Evolutionary conservation across 495 filamentous ascomycete genomes (phyloP).

Genomic region (Daldinia vernicosa): DNA sequence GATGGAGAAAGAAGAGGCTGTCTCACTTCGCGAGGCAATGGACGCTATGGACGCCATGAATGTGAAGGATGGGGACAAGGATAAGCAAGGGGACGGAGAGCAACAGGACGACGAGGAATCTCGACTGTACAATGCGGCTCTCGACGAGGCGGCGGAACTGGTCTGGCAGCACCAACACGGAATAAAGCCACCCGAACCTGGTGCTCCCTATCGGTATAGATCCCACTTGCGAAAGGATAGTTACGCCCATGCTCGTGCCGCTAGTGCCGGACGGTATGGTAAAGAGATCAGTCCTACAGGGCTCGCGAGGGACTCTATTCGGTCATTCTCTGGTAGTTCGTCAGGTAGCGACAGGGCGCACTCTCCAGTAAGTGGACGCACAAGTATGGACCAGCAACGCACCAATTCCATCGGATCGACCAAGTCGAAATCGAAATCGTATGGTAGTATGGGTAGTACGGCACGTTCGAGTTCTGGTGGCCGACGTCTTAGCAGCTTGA

Average conservation of each 20-base stretch:
- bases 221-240: slow-evolving; percentile 68
- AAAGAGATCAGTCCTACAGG: slow-evolving; percentile 58
- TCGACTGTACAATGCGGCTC: slow-evolving; percentile 75
- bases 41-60: slow-evolving; percentile 74
- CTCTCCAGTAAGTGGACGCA: slow-evolving; percentile 38
- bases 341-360: slow-evolving; percentile 54
- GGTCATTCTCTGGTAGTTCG: slow-evolving; percentile 61
- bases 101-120: slow-evolving; percentile 66
- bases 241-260: slow-evolving; percentile 68
- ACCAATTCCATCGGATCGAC: slow-evolving; percentile 30
- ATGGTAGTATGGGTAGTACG: slow-evolving; percentile 39
- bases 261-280: slow-evolving; percentile 63
- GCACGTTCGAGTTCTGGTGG: slow-evolving; percentile 38
- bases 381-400: slow-evolving; percentile 47
- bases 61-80: slow-evolving; percentile 44
- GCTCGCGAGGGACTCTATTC: slow-evolving; percentile 56
- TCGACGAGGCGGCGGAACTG: slow-evolving; percentile 86
- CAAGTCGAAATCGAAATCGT: slow-evolving; percentile 40
- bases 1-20: slow-evolving; percentile 87
- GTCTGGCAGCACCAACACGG: slow-evolving; percentile 84
- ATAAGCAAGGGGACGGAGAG: slow-evolving; percentile 25
- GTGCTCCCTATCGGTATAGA: slow-evolving; percentile 71
- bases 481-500: slow-evolving; percentile 58
- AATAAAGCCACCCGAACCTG: slow-evolving; percentile 62
- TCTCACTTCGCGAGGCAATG: slow-evolving; percentile 78